Evolutionary conservation across 768 basidiomycete species (phyloP).

Genomic region (Tylopilus subfusipes): DNA sequence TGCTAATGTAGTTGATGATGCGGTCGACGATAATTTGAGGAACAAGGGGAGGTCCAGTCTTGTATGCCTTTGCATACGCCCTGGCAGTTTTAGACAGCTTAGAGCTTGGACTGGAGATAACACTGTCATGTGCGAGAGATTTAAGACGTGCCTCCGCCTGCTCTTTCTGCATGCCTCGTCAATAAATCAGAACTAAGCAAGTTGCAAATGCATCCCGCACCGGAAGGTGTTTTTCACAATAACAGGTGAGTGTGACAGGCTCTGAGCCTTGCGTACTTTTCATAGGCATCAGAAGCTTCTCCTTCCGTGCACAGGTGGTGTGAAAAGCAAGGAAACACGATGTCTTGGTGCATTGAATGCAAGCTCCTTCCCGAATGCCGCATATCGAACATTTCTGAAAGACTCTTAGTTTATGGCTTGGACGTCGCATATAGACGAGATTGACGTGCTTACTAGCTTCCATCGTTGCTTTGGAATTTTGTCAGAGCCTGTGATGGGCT

Average conservation of each 20-base stretch:
- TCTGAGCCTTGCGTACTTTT: conserved; percentile 76
- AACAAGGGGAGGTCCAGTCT: conserved; percentile 88
- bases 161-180: conserved; percentile 48
- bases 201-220: conserved; percentile 41
- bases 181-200: background rate
- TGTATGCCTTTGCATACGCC: conserved; percentile 89
- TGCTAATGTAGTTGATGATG: conserved; percentile 69
- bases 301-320: conserved; percentile 86
- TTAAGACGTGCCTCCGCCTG: conserved; percentile 62
- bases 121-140: conserved; percentile 45
- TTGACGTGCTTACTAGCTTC: conserved; percentile 70
- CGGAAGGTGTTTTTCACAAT: conserved; percentile 88
- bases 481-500: conserved; percentile 89
- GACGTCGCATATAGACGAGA: background rate
- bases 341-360: conserved; percentile 91
- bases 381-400: conserved; percentile 62
- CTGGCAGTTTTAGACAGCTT: conserved; percentile 74
- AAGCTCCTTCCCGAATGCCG: conserved; percentile 67
- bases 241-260: conserved; percentile 69
- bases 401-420: conserved; percentile 6
- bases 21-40: conserved; percentile 81
- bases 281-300: conserved; percentile 84
- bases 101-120: conserved; percentile 38
- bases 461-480: conserved; percentile 85
- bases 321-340: conserved; percentile 94